These are phyloP conservation scores for Pochonia chlamydosporia DNA, from an alignment of 2,329 filamentous ascomycete genomes.

Conservation along the genomic window DNA sequence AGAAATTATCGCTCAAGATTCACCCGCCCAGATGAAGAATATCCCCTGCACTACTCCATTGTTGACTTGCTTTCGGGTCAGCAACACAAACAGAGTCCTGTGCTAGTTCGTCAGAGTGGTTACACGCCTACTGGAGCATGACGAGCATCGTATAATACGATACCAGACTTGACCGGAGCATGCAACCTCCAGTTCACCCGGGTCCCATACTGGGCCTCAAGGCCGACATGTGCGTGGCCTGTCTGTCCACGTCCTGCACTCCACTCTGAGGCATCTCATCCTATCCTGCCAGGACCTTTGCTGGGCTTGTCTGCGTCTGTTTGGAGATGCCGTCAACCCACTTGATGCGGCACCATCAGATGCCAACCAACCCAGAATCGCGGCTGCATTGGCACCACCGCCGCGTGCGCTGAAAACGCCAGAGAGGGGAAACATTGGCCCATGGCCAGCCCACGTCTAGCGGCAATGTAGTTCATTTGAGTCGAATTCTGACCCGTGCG, in stretches of 20 bases:
- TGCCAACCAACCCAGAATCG: slow-evolving; percentile 9
- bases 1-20: no score
- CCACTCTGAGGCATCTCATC: slow-evolving; percentile 3
- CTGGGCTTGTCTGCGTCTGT: neutral
- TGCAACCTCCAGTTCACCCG: neutral
- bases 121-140: no score
- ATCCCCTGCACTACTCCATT: neutral
- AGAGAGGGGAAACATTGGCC: slow-evolving; percentile 8
- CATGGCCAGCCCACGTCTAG: slow-evolving; percentile 7
- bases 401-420: slow-evolving; percentile 5
- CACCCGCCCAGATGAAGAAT: neutral
- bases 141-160: no score
- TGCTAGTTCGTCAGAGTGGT: no score
- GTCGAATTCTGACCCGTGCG: slow-evolving; percentile 1
- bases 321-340: slow-evolving; percentile 12
- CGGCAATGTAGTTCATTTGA: slow-evolving; percentile 1
- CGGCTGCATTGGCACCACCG: slow-evolving; percentile 6
- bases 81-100: no score
- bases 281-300: neutral
- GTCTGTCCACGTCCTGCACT: slow-evolving; percentile 5
- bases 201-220: neutral
- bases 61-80: neutral
- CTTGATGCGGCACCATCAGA: slow-evolving; percentile 11
- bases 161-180: neutral
- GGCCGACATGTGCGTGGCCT: neutral